Conservation (phyloP, 495 filamentous ascomycete species). For the Neurospora sp. region DNA sequence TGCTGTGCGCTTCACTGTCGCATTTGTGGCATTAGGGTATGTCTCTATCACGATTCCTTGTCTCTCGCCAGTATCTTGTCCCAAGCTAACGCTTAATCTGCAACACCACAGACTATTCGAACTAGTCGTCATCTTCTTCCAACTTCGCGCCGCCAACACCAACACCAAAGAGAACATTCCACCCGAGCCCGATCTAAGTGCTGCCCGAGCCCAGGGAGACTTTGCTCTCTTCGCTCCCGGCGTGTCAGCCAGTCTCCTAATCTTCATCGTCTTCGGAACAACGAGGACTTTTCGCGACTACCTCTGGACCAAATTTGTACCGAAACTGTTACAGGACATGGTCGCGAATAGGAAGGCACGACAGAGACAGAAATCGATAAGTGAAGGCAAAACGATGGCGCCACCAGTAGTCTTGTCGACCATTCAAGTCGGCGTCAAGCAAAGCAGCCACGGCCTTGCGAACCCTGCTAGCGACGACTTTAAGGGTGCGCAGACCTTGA, state of each 20-base stretch:
- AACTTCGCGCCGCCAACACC: slow-evolving; percentile 26
- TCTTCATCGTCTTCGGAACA: slow-evolving; percentile 34
- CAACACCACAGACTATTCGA: slow-evolving; percentile 23
- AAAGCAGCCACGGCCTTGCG: neutral
- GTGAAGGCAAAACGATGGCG: neutral
- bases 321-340: slow-evolving; percentile 2
- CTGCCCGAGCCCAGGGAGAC: slow-evolving; percentile 25
- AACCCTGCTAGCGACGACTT: neutral
- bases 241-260: slow-evolving; percentile 27
- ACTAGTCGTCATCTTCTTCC: slow-evolving; percentile 31
- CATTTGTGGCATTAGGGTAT: slow-evolving; percentile 32
- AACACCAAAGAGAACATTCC: slow-evolving; percentile 25
- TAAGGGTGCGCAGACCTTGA: neutral
- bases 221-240: slow-evolving; percentile 35
- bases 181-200: slow-evolving; percentile 24
- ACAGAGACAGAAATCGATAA: neutral
- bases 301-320: slow-evolving; percentile 6
- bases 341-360: neutral
- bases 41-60: neutral
- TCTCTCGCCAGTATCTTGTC: neutral
- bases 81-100: neutral
- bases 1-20: slow-evolving; percentile 35
- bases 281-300: slow-evolving; percentile 27
- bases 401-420: neutral
- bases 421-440: neutral